A percentile compares a stretch with the other conserved stretches of the same genome.
Evolutionary conservation across 495 filamentous ascomycete genomes (phyloP).

Genomic region (Oleoguttula mirabilis): DNA sequence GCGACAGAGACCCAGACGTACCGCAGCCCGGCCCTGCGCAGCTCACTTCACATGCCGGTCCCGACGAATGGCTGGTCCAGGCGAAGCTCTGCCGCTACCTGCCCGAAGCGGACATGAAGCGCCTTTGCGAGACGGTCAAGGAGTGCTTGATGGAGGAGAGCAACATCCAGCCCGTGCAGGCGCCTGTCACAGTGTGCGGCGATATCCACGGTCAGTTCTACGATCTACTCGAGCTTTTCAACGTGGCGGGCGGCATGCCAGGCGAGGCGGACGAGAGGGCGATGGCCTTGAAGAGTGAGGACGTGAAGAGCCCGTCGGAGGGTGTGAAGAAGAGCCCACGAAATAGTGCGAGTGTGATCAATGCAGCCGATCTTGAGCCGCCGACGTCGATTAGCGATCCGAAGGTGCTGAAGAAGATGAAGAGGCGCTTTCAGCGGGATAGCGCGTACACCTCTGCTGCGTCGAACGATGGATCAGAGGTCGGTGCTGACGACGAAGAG

Average conservation of each 20-base stretch:
- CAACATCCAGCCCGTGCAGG: constrained; percentile 91
- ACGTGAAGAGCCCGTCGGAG: constrained; percentile 12
- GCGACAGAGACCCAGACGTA: constrained; percentile 37
- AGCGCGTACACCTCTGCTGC: constrained; percentile 27
- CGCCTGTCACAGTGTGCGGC: constrained; percentile 95
- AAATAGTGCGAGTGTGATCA: constrained; percentile 45
- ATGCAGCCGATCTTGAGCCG: constrained; percentile 75
- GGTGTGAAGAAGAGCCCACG: constrained; percentile 26
- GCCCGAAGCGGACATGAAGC: constrained; percentile 92
- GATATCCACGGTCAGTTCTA: constrained; percentile 99
- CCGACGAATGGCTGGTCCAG: constrained; percentile 93
- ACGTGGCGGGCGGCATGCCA: constrained; percentile 90
- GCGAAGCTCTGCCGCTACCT: constrained; percentile 96
- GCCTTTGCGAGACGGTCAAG: constrained; percentile 96
- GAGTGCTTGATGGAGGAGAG: constrained; percentile 98
- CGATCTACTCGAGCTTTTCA: constrained; percentile 92
- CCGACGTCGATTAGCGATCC: constrained; percentile 76
- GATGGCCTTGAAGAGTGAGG: constrained; percentile 29
- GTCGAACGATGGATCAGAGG: constrained; percentile 38
- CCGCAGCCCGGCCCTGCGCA: constrained; percentile 86
- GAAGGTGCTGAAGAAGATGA: constrained; percentile 68
- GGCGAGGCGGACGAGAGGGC: constrained; percentile 60
- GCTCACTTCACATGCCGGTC: constrained; percentile 63
- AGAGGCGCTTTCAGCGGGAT: constrained; percentile 33
- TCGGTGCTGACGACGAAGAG: constrained; percentile 36